Conservation (phyloP, 1,284 basidiomycete species). For the Rhodofomes roseus region DNA sequence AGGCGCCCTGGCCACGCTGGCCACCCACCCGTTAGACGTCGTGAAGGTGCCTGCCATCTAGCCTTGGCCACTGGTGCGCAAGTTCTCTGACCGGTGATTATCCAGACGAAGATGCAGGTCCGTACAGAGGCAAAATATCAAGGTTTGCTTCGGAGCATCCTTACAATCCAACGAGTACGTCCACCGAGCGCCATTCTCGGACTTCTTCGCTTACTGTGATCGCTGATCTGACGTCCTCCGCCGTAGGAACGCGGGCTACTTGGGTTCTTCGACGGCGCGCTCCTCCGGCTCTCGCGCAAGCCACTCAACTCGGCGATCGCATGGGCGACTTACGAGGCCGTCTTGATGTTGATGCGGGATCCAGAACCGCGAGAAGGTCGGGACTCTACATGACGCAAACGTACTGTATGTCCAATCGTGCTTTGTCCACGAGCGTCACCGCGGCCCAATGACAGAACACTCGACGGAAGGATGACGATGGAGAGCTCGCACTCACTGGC, state of each 20-base stretch:
- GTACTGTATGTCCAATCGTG: too few species aligned
- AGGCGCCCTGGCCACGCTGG: conserved; percentile 76
- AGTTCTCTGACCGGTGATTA: background rate
- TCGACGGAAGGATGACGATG: too few species aligned
- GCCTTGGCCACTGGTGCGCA: background rate
- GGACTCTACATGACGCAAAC: background rate
- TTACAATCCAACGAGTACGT: conserved; percentile 66
- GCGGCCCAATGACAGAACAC: too few species aligned
- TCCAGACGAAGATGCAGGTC: conserved; percentile 86
- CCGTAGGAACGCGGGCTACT: conserved; percentile 67
- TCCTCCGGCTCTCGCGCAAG: conserved; percentile 82
- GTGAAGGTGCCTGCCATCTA: conserved; percentile 58
- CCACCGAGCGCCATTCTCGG: background rate
- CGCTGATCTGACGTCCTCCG: background rate
- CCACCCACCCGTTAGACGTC: conserved; percentile 89
- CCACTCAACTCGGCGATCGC: conserved; percentile 88
- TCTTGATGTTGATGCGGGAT: conserved; percentile 55
- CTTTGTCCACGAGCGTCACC: too few species aligned
- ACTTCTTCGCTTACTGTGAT: background rate
- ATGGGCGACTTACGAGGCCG: conserved; percentile 89
- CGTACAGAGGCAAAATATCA: conserved; percentile 71
- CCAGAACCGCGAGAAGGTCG: background rate
- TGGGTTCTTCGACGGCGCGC: conserved; percentile 86
- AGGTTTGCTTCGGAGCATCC: conserved; percentile 60
- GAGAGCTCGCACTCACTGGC: too few species aligned